Conservation (phyloP, 1,139 yeast genomes). For the Geotrichum siamense region DNA sequence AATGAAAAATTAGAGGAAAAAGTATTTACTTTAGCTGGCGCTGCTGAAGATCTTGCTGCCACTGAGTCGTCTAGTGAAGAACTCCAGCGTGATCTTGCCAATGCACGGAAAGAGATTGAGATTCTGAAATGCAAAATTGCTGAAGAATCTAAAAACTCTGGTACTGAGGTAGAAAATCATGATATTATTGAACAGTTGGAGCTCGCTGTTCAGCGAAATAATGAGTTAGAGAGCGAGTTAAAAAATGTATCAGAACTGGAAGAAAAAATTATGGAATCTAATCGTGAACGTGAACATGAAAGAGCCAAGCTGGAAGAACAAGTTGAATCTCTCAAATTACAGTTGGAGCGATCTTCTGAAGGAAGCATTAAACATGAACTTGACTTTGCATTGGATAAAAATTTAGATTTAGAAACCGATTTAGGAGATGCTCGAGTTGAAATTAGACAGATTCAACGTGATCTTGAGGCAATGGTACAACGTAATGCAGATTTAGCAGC, state of each 20-base stretch:
- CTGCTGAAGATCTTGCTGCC: background rate
- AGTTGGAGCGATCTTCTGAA: background rate
- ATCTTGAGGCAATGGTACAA: background rate
- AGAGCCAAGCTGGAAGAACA: background rate
- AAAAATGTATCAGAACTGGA: slow-evolving; percentile 1
- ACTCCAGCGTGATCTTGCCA: background rate
- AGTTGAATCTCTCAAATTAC: background rate
- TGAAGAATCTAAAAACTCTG: background rate
- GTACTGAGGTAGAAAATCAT: background rate
- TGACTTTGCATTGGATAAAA: slow-evolving; percentile 5
- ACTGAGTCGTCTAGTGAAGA: background rate
- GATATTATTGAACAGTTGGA: slow-evolving; percentile 1
- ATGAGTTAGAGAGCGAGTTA: slow-evolving; percentile 5
- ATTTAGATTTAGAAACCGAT: slow-evolving; percentile 1
- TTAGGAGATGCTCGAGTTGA: background rate
- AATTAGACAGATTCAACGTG: background rate
- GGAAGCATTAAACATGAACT: background rate
- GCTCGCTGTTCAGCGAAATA: background rate
- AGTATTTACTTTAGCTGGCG: background rate
- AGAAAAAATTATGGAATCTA: background rate
- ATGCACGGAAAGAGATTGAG: background rate
- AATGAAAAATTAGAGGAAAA: background rate
- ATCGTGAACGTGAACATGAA: slow-evolving; percentile 2
- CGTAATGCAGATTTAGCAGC: background rate
- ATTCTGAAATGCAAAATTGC: background rate